Percentiles rank a stretch among this genome's conserved stretches.
Conservation (phyloP, 148 eudicot genomes). For the Nepenthes mirabilis region DNA sequence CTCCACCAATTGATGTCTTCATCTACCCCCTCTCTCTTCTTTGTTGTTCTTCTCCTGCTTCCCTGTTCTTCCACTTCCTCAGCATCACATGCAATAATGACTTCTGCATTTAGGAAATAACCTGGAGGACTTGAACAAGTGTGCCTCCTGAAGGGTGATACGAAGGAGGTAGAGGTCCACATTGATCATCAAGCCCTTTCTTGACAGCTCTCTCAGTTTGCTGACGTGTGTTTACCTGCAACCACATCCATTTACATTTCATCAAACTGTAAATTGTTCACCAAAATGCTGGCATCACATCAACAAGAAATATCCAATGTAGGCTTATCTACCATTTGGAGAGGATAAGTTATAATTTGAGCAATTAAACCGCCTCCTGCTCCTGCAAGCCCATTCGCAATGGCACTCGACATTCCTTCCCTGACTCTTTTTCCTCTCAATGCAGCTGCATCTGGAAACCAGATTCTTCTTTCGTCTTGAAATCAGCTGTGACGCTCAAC, state of each 20-base stretch:
- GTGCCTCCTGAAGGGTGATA: constrained; percentile 28
- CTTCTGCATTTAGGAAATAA: constrained; percentile 1
- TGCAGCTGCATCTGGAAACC: too few species aligned
- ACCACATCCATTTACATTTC: background rate
- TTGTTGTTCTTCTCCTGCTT: too few species aligned
- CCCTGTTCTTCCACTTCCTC: too few species aligned
- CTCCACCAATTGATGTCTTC: too few species aligned
- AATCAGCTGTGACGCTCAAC: too few species aligned
- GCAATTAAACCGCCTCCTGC: constrained; percentile 92
- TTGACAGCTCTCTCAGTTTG: constrained; percentile 63
- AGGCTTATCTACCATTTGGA: constrained; percentile 49
- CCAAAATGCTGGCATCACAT: background rate
- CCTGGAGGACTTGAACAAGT: constrained; percentile 53
- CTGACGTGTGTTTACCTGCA: constrained; percentile 65
- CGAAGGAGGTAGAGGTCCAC: constrained; percentile 12
- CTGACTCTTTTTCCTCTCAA: background rate
- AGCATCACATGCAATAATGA: background rate
- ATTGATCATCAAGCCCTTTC: constrained; percentile 19
- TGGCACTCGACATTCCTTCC: constrained; percentile 65
- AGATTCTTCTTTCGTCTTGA: too few species aligned
- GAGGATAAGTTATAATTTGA: constrained; percentile 84
- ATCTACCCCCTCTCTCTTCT: too few species aligned
- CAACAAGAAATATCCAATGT: background rate
- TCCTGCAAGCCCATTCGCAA: constrained; percentile 84
- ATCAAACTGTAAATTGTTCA: background rate